These are phyloP conservation scores for Cercospora sp. DNA, from an alignment of 2,329 filamentous ascomycete species.

Conservation along the genomic window DNA sequence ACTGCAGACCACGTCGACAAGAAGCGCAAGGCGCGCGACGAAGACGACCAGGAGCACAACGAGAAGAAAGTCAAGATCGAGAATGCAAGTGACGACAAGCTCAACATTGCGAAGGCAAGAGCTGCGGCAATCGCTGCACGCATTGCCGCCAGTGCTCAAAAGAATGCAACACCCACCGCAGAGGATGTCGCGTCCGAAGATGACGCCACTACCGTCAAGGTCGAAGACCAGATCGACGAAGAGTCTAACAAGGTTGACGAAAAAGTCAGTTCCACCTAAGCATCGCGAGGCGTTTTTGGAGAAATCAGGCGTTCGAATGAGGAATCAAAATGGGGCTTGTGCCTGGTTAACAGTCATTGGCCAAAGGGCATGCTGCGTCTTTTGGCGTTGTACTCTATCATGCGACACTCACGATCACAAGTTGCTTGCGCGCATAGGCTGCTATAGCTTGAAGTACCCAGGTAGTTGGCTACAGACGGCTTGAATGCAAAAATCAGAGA, in stretches of 20 bases:
- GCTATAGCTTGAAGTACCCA: not conserved
- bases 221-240: not conserved
- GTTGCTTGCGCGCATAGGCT: not conserved
- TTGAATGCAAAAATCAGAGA: not conserved
- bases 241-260: not conserved
- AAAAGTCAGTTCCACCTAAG: not conserved
- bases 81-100: not conserved
- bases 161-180: not conserved
- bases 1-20: not conserved
- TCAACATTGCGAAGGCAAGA: not conserved
- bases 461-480: not conserved
- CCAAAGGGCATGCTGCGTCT: not conserved
- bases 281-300: slow-evolving; percentile 3
- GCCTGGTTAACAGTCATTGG: not conserved
- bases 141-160: not conserved
- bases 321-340: not conserved
- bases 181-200: not conserved
- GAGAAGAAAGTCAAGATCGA: not conserved
- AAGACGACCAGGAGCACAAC: slow-evolving; percentile 1
- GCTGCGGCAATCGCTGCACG: not conserved
- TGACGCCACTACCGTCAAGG: not conserved
- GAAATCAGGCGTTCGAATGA: not conserved
- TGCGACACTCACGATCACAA: not conserved
- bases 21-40: not conserved
- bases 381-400: not conserved